phyloP scores from a whole-genome alignment of 2,329 filamentous ascomycete genomes.

The Alternaria brassicae region DNA sequence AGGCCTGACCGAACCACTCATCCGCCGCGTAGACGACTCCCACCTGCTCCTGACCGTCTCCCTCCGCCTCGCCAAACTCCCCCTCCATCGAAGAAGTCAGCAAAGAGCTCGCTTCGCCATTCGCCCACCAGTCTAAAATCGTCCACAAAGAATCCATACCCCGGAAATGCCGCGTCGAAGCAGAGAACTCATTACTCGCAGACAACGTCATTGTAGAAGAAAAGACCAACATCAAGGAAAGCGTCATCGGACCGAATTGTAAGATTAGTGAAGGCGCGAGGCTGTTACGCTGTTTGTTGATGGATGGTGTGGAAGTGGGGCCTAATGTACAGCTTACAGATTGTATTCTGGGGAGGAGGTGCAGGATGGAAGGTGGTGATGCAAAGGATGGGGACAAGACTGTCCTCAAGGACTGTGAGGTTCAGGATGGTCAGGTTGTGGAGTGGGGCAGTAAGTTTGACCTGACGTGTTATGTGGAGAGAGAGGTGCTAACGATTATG shows the following conservation, averaged over 20 bases:
- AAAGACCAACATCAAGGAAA: slow-evolving; percentile 91
- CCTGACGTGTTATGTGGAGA: neutral
- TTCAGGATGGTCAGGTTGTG: slow-evolving; percentile 83
- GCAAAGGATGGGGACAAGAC: slow-evolving; percentile 54
- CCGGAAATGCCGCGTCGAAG: slow-evolving; percentile 79
- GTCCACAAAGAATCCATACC: slow-evolving; percentile 85
- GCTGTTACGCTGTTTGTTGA: slow-evolving; percentile 84
- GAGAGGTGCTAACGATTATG: slow-evolving; percentile 2
- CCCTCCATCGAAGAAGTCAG: slow-evolving; percentile 72
- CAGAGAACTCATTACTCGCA: slow-evolving; percentile 80
- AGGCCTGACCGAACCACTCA: slow-evolving; percentile 65
- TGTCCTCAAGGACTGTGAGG: slow-evolving; percentile 85
- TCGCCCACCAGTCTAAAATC: slow-evolving; percentile 80
- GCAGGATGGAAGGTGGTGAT: slow-evolving; percentile 80
- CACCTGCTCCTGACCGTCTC: slow-evolving; percentile 82
- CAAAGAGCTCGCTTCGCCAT: slow-evolving; percentile 64
- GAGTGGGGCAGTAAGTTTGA: slow-evolving; percentile 69
- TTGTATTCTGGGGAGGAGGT: slow-evolving; percentile 83
- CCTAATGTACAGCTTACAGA: slow-evolving; percentile 84
- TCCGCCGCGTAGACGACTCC: slow-evolving; percentile 88
- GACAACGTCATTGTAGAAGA: slow-evolving; percentile 90
- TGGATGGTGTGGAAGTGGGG: slow-evolving; percentile 89
- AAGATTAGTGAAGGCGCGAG: slow-evolving; percentile 86
- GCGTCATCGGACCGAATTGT: slow-evolving; percentile 85
- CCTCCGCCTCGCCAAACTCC: slow-evolving; percentile 84